A percentile compares a stretch with the other conserved stretches of the same genome.
Conservation (phyloP, 192 early-diverging fungal genomes). For the Coemansia sp. region DNA sequence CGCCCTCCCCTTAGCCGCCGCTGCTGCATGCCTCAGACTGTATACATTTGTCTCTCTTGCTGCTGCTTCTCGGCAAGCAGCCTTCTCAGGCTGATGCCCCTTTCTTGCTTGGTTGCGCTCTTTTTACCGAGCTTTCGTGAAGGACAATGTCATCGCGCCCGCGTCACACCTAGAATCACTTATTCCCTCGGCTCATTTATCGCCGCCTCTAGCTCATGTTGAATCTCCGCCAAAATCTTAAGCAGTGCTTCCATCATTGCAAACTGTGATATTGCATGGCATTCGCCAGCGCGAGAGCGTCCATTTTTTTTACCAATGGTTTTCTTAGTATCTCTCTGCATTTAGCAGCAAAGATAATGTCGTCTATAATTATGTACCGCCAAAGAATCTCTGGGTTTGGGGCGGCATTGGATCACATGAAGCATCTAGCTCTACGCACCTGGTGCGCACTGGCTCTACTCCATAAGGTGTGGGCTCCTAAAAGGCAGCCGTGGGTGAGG, state of each 20-base stretch:
- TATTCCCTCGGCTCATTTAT: background rate
- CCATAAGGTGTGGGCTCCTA: background rate
- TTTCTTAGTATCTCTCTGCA: background rate
- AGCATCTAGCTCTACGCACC: background rate
- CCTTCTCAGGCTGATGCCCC: background rate
- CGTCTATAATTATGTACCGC: background rate
- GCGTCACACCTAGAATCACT: background rate
- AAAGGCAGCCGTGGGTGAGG: background rate
- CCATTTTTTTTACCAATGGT: background rate
- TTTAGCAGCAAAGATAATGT: background rate
- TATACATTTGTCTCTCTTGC: constrained; percentile 1
- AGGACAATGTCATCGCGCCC: background rate
- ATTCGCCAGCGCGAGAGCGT: constrained; percentile 1
- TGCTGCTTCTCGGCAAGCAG: background rate
- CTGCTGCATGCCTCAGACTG: background rate
- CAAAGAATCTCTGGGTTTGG: background rate
- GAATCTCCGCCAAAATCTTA: constrained; percentile 1
- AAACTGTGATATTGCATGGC: background rate
- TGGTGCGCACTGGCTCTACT: background rate
- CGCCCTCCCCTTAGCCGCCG: constrained; percentile 2
- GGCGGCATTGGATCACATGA: background rate
- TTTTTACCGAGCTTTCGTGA: background rate
- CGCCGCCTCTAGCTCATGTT: background rate
- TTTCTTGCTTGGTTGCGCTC: background rate
- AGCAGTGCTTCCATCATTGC: background rate